Evolutionary conservation across 352 stramenopile species (phyloP).

Genomic region (Pythium periplocum): DNA sequence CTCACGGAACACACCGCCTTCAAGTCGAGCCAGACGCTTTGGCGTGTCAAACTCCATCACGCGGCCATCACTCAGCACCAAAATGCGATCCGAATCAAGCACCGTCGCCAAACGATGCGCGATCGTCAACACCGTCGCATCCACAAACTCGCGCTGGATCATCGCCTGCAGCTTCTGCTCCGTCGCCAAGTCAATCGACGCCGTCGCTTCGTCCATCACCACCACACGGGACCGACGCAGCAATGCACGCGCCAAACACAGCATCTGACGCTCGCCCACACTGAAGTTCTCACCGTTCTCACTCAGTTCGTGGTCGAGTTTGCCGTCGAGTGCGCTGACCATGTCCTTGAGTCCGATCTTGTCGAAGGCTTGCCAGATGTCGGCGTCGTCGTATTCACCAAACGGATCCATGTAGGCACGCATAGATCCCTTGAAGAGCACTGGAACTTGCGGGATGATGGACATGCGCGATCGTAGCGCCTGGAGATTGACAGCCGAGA

Average conservation of each 20-base stretch:
- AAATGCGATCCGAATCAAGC: no score
- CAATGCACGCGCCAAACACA: conserved; percentile 89
- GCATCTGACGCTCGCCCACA: conserved; percentile 86
- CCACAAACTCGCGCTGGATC: no score
- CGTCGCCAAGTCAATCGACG: conserved; percentile 51
- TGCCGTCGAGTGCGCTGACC: conserved; percentile 15
- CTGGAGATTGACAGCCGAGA: conserved; percentile 20
- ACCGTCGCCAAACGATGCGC: no score
- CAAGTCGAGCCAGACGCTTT: conserved; percentile 7
- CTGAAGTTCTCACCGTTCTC: conserved; percentile 92
- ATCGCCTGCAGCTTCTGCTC: conserved; percentile 25
- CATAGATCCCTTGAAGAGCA: conserved; percentile 68
- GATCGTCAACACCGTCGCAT: no score
- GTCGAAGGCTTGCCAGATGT: no score
- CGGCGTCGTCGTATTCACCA: no score
- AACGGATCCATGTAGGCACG: no score
- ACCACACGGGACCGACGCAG: conserved; percentile 18
- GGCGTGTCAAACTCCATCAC: conserved; percentile 87
- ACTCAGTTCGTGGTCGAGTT: conserved; percentile 13
- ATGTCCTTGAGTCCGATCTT: no score
- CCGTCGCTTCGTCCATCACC: conserved; percentile 27
- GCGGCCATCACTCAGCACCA: conserved; percentile 71
- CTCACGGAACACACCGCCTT: conserved; percentile 18
- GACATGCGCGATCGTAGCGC: conserved; percentile 24
- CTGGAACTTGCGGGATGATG: conserved; percentile 74